These are phyloP conservation scores for Blastobotrys apis DNA, from an alignment of 1,139 yeast genomes.

Conservation along the genomic window DNA sequence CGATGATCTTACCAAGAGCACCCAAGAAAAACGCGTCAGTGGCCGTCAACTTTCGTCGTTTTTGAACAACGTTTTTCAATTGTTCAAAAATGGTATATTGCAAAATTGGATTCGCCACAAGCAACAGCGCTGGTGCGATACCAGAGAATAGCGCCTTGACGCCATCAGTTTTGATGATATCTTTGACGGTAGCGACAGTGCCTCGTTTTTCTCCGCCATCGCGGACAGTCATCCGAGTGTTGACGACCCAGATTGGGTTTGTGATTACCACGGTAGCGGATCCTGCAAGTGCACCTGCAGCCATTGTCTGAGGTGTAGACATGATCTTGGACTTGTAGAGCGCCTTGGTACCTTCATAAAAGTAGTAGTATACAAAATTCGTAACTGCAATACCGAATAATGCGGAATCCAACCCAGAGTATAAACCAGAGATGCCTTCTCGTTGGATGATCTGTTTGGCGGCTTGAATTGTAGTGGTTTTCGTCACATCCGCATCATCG, in stretches of 20 bases:
- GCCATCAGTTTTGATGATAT: conserved; percentile 71
- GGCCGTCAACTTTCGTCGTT: conserved; percentile 48
- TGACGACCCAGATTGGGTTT: conserved; percentile 96
- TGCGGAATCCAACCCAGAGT: conserved; percentile 85
- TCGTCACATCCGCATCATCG: conserved; percentile 26
- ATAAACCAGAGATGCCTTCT: conserved; percentile 69
- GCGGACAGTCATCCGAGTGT: conserved; percentile 73
- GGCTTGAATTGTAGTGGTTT: conserved; percentile 34
- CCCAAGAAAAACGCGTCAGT: conserved; percentile 80
- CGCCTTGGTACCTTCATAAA: conserved; percentile 69
- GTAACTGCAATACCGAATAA: conserved; percentile 80
- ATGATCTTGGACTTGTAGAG: conserved; percentile 43
- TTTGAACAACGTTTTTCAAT: conserved; percentile 60
- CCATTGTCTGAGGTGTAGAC: conserved; percentile 65
- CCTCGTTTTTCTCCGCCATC: conserved; percentile 39
- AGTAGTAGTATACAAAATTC: conserved; percentile 85
- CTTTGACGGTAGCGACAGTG: conserved; percentile 52
- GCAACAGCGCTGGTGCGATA: conserved; percentile 76
- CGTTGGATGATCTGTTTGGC: conserved; percentile 49
- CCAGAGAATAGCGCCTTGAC: conserved; percentile 59
- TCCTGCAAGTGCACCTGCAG: conserved; percentile 85
- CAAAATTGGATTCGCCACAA: conserved; percentile 83
- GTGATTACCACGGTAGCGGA: conserved; percentile 77
- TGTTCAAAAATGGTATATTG: conserved; percentile 93
- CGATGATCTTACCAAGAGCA: conserved; percentile 82